phyloP scores from a whole-genome alignment of 208 protist genomes.

The Leishmania tropica region DNA sequence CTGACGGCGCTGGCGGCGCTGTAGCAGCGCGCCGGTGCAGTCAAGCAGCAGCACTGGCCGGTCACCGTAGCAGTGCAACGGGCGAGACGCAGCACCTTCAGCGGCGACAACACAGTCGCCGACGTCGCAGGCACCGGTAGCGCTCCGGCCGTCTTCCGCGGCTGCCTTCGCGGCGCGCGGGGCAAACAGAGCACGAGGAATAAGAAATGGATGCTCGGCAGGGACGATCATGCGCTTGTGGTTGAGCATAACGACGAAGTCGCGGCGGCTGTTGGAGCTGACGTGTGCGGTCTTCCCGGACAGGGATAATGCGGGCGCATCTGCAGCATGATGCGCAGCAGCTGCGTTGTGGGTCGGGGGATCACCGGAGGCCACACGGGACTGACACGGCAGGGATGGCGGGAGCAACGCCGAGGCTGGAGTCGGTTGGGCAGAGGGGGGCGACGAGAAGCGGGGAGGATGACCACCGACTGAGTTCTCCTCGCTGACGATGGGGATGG shows the following conservation, averaged over 20 bases:
- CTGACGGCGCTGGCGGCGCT: conserved; percentile 13
- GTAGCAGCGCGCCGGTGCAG: conserved; percentile 22
- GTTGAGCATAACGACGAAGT: conserved; percentile 26
- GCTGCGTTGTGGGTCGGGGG: background rate
- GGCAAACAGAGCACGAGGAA: conserved; percentile 8
- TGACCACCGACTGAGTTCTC: background rate
- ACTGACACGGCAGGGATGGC: background rate
- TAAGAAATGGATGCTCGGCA: conserved; percentile 15
- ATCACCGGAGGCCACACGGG: background rate
- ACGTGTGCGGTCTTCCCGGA: background rate
- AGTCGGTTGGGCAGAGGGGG: background rate
- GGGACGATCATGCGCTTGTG: conserved; percentile 14
- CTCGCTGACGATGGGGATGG: background rate
- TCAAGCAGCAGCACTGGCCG: conserved; percentile 35
- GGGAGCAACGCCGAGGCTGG: background rate
- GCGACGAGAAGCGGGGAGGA: background rate
- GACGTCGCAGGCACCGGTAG: background rate
- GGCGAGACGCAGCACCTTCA: background rate
- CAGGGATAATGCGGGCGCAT: background rate
- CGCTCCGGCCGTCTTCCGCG: background rate
- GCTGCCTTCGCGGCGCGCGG: background rate
- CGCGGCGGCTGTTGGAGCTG: background rate
- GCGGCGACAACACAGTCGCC: background rate
- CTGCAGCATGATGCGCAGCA: background rate
- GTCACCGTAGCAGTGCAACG: conserved; percentile 12